phyloP scores from a whole-genome alignment of 2,329 filamentous ascomycete genomes.

The Trichoderma sp. region DNA sequence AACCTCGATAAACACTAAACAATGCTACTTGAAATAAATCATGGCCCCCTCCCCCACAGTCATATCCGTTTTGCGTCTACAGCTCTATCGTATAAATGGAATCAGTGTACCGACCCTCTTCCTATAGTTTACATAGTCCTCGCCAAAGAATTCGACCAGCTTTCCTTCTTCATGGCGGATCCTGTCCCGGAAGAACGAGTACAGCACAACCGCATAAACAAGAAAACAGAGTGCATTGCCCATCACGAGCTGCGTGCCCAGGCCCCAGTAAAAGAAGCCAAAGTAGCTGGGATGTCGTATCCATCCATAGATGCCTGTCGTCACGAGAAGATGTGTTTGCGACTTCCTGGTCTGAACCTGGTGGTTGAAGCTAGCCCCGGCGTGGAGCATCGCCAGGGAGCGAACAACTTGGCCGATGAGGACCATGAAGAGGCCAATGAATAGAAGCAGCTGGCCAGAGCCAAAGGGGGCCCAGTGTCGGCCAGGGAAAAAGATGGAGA shows the following conservation, averaged over 20 bases:
- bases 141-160: conserved; percentile 76
- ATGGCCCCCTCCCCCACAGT: background rate
- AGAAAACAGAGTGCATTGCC: conserved; percentile 79
- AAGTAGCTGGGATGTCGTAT: conserved; percentile 92
- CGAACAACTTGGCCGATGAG: conserved; percentile 70
- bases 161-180: conserved; percentile 76
- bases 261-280: conserved; percentile 96
- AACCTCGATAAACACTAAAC: background rate
- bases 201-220: conserved; percentile 71
- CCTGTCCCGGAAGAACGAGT: conserved; percentile 75
- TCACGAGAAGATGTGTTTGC: conserved; percentile 74
- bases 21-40: background rate
- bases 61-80: background rate
- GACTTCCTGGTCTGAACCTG: conserved; percentile 70
- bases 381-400: conserved; percentile 82
- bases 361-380: conserved; percentile 89
- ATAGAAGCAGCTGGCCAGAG: conserved; percentile 40
- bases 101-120: conserved; percentile 72
- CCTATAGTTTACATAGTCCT: conserved; percentile 74
- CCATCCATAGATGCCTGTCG: conserved; percentile 69
- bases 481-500: conserved; percentile 52
- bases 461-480: conserved; percentile 46
- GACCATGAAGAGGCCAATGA: conserved; percentile 62
- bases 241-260: conserved; percentile 89
- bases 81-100: conserved; percentile 55